Percentiles rank a stretch among this genome's conserved stretches.
These are phyloP conservation scores for Phyllosticta citriasiana DNA, from an alignment of 2,329 filamentous ascomycete genomes.

Conservation along the genomic window DNA sequence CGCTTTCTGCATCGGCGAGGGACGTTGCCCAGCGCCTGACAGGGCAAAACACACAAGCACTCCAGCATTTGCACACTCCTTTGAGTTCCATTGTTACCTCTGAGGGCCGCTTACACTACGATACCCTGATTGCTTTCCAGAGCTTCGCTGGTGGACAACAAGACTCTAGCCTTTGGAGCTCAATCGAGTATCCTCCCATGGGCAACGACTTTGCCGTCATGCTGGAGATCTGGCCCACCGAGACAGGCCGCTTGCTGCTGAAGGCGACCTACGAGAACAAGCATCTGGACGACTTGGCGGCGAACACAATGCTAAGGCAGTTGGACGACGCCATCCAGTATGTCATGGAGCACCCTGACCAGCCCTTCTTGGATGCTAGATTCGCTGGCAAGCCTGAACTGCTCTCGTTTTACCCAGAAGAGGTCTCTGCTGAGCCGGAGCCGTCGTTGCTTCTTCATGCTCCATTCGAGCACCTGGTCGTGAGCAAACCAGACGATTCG, in stretches of 20 bases:
- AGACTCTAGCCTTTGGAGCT: slow-evolving; percentile 2
- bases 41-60: slow-evolving; percentile 2
- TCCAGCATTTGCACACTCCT: slow-evolving; percentile 7
- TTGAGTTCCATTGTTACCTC: slow-evolving; percentile 6
- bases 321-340: slow-evolving; percentile 6
- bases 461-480: slow-evolving; percentile 1
- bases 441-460: neutral
- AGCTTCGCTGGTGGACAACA: slow-evolving; percentile 2
- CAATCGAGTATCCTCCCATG: slow-evolving; percentile 18
- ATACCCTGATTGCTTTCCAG: slow-evolving; percentile 8
- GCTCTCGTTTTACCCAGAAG: slow-evolving; percentile 13
- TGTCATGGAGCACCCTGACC: slow-evolving; percentile 17
- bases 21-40: slow-evolving; percentile 8
- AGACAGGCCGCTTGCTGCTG: slow-evolving; percentile 17
- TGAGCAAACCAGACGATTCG: neutral
- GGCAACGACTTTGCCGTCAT: slow-evolving; percentile 24
- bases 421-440: slow-evolving; percentile 5
- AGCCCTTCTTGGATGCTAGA: slow-evolving; percentile 14
- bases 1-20: neutral
- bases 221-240: slow-evolving; percentile 21
- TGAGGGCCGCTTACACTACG: slow-evolving; percentile 6
- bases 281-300: slow-evolving; percentile 16
- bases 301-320: slow-evolving; percentile 4
- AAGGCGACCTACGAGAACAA: slow-evolving; percentile 20
- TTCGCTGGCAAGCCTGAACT: slow-evolving; percentile 12